Evolutionary conservation across 176 grass and related monocot species (phyloP).

Genomic region (Aegilops longissima): DNA sequence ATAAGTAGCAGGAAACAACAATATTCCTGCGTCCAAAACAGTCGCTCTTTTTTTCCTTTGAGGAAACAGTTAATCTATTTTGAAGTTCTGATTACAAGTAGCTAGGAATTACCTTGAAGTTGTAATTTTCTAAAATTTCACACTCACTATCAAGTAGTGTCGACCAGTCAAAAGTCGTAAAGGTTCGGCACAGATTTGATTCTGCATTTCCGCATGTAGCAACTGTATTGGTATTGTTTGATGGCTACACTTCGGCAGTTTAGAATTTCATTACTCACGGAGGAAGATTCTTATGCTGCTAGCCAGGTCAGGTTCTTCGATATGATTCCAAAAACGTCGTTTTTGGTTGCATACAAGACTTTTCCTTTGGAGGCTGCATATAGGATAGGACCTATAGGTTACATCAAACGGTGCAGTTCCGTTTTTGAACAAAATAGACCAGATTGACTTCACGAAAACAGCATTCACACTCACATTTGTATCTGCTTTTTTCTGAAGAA

Average conservation of each 20-base stretch:
- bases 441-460: neutral
- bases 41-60: no score
- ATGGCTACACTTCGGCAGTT: neutral
- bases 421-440: neutral
- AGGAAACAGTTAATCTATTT: no score
- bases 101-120: neutral
- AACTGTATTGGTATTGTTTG: neutral
- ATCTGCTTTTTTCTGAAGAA: no score
- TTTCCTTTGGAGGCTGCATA: neutral
- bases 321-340: conserved; percentile 31
- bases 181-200: neutral
- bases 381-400: neutral
- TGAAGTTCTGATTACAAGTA: neutral
- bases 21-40: neutral
- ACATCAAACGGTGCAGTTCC: neutral
- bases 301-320: neutral
- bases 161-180: neutral
- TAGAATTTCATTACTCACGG: neutral
- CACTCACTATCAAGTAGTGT: neutral
- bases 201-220: neutral
- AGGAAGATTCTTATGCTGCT: conserved; percentile 17
- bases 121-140: neutral
- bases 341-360: neutral
- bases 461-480: neutral
- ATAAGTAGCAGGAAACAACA: neutral